These are phyloP conservation scores for Santalum album DNA, from an alignment of 164 flowering plant genomes.

Conservation along the genomic window DNA sequence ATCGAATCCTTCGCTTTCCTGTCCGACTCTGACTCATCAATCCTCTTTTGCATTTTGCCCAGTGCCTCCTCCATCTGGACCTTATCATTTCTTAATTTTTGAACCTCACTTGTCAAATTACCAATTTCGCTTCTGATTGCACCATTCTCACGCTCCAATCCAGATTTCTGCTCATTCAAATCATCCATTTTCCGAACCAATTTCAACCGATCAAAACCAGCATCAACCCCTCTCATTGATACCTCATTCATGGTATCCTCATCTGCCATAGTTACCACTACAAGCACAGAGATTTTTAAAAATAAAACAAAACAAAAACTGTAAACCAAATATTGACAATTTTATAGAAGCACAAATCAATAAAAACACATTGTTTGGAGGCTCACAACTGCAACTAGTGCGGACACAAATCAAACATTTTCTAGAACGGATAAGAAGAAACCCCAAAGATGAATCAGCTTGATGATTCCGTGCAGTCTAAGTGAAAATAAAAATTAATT, in stretches of 20 bases:
- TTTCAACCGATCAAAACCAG: slow-evolving; percentile 14
- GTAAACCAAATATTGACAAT: too few species aligned
- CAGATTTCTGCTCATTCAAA: slow-evolving; percentile 34
- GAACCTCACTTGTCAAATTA: slow-evolving; percentile 28
- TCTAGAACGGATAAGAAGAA: too few species aligned
- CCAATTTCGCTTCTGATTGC: slow-evolving; percentile 21
- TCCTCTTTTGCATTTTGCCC: slow-evolving; percentile 15
- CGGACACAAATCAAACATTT: too few species aligned
- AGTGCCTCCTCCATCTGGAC: slow-evolving; percentile 24
- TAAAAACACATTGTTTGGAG: too few species aligned
- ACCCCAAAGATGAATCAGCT: too few species aligned
- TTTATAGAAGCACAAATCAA: too few species aligned
- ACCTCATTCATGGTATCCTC: slow-evolving; percentile 27
- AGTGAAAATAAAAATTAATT: too few species aligned
- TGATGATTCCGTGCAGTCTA: too few species aligned
- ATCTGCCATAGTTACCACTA: slow-evolving; percentile 35
- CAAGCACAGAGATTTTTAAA: not conserved
- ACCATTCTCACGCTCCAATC: slow-evolving; percentile 20
- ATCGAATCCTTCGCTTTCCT: slow-evolving; percentile 28
- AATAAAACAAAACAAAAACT: not conserved
- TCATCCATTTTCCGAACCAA: slow-evolving; percentile 25
- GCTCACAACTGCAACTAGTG: too few species aligned
- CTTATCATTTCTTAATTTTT: slow-evolving; percentile 22
- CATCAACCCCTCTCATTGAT: slow-evolving; percentile 13
- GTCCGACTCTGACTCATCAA: slow-evolving; percentile 22